A percentile compares a stretch with the other conserved stretches of the same genome.
phyloP scores from a whole-genome alignment of 176 grass and related monocot genomes.

The Triticum timopheevii region DNA sequence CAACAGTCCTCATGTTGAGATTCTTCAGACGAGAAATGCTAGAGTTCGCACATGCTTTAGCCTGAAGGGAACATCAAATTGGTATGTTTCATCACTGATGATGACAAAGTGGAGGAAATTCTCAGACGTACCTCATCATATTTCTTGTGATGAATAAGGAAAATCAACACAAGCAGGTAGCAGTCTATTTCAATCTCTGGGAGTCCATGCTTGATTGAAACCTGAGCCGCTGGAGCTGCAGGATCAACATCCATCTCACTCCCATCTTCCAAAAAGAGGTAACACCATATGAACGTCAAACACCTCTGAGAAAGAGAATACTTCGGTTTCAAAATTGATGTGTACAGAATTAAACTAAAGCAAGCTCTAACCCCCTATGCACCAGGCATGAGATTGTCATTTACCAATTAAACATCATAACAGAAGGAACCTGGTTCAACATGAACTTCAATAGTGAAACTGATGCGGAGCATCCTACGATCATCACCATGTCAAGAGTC shows the following conservation, averaged over 20 bases:
- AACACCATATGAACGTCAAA: background rate
- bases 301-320: background rate
- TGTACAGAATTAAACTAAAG: background rate
- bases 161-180: conserved; percentile 81
- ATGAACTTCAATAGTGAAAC: background rate
- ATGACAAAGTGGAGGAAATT: background rate
- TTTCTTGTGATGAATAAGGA: conserved; percentile 73
- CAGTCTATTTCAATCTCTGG: conserved; percentile 87
- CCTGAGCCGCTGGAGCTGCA: conserved; percentile 35
- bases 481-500: no score
- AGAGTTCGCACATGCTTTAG: conserved; percentile 73
- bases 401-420: background rate
- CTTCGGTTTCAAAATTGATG: background rate
- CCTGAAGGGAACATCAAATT: conserved; percentile 43
- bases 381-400: background rate
- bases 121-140: conserved; percentile 50
- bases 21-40: conserved; percentile 77
- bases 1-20: conserved; percentile 86
- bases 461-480: no score
- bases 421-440: background rate
- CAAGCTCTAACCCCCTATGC: background rate
- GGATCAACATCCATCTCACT: conserved; percentile 80
- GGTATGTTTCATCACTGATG: background rate
- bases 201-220: conserved; percentile 57
- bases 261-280: conserved; percentile 55